Evolutionary conservation across 345 rosid species (phyloP).

Genomic region (Nephelium lappaceum): DNA sequence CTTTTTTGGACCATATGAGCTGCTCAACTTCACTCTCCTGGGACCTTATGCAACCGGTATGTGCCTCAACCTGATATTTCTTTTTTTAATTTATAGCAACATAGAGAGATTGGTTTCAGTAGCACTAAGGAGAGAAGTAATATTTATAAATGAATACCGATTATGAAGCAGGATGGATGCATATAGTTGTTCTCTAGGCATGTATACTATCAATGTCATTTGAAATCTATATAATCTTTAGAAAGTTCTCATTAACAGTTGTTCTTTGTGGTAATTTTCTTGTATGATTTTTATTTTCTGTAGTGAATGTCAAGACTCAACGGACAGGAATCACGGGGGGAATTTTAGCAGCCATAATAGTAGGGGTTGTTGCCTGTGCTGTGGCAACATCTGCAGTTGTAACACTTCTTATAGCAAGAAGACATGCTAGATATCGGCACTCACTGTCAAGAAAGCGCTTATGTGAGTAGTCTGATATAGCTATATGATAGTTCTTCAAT

Average conservation of each 20-base stretch:
- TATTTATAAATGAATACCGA: too few relatives aligned
- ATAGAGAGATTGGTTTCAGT: not conserved
- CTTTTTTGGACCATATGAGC: slow-evolving; percentile 86
- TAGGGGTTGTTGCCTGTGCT: slow-evolving; percentile 55
- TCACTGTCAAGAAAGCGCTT: slow-evolving; percentile 56
- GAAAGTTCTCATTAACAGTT: too few relatives aligned
- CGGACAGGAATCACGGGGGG: slow-evolving; percentile 53
- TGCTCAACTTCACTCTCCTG: slow-evolving; percentile 83
- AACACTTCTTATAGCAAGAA: slow-evolving; percentile 49
- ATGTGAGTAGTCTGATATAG: slow-evolving; percentile 44
- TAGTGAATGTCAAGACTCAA: slow-evolving; percentile 38
- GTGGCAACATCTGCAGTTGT: slow-evolving; percentile 44
- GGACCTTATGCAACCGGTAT: slow-evolving; percentile 78
- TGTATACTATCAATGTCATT: too few relatives aligned
- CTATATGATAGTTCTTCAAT: not conserved
- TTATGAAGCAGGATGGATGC: too few relatives aligned
- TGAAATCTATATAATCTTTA: too few relatives aligned
- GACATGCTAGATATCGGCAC: slow-evolving; percentile 38
- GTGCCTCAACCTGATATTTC: slow-evolving; percentile 19
- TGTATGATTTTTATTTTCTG: slow-evolving; percentile 20
- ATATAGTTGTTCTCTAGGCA: too few relatives aligned
- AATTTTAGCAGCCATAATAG: slow-evolving; percentile 51
- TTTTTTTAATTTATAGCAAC: not conserved
- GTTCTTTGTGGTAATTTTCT: not conserved
- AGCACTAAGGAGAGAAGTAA: too few relatives aligned